phyloP scores from a whole-genome alignment of 2,329 filamentous ascomycete genomes.

The Orbilia oligospora region DNA sequence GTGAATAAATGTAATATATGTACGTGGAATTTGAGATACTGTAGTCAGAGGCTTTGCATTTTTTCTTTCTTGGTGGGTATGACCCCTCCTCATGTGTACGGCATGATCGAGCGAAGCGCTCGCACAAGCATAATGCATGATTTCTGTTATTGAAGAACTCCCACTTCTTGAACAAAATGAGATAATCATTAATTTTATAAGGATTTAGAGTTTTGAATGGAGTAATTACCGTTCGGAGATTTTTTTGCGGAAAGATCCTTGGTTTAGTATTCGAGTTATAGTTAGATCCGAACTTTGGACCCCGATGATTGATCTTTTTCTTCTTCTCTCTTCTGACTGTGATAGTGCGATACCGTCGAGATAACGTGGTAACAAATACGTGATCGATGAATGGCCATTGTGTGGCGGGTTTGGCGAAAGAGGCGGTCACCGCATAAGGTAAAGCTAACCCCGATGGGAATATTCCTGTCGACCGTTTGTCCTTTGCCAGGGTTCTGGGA shows the following conservation, averaged over 20 bases:
- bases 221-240: neutral
- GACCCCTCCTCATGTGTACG: constrained; percentile 22
- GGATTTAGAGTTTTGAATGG: neutral
- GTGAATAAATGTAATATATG: neutral
- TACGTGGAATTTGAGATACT: constrained; percentile 14
- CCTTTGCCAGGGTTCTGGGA: constrained; percentile 24
- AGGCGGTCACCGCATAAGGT: constrained; percentile 32
- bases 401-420: constrained; percentile 28
- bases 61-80: neutral
- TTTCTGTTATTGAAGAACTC: constrained; percentile 8
- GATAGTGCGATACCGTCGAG: neutral
- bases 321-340: neutral
- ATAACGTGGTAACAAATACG: neutral
- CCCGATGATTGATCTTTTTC: neutral
- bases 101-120: constrained; percentile 20
- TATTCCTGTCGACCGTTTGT: constrained; percentile 31
- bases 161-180: neutral
- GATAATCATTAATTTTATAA: neutral
- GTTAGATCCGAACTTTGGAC: neutral
- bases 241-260: neutral
- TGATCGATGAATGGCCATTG: neutral
- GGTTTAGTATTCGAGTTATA: neutral
- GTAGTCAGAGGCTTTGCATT: constrained; percentile 4
- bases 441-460: constrained; percentile 39
- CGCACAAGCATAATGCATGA: constrained; percentile 13